Percentiles rank a stretch among this genome's conserved stretches.
Conservation (phyloP, 139 green algal species). For the Parachlorella kessleri region DNA sequence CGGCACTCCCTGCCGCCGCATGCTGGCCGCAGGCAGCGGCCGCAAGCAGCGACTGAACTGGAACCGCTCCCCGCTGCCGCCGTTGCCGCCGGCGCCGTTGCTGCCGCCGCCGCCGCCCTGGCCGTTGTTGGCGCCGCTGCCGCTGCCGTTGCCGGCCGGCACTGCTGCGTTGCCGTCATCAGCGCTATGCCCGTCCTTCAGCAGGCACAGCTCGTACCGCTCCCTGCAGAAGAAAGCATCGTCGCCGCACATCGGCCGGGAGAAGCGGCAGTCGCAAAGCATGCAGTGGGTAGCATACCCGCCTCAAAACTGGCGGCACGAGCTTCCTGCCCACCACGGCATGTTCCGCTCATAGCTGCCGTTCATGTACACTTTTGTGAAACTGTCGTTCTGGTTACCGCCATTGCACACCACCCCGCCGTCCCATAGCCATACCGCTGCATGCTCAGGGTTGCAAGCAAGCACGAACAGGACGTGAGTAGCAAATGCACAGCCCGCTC, state of each 20-base stretch:
- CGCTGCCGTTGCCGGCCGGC: neutral
- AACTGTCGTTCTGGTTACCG: too few species aligned
- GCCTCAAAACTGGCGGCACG: neutral
- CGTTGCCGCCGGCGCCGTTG: constrained; percentile 14
- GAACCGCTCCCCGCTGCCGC: constrained; percentile 53
- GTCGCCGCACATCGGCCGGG: neutral
- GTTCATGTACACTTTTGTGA: neutral
- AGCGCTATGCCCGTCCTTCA: neutral
- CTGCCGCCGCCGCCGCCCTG: neutral
- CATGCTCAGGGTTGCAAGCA: neutral
- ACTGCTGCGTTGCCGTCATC: neutral
- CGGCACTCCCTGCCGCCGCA: constrained; percentile 65
- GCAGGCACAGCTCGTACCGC: constrained; percentile 59
- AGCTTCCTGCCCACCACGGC: neutral
- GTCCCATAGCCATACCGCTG: too few species aligned
- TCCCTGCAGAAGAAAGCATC: constrained; percentile 22
- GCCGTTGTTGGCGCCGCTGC: neutral
- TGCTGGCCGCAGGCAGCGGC: constrained; percentile 47
- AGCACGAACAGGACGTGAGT: neutral
- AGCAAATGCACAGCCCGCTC: neutral
- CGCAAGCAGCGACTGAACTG: constrained; percentile 56
- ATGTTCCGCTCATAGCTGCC: neutral
- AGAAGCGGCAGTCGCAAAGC: neutral
- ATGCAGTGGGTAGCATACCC: neutral
- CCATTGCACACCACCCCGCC: too few species aligned